These are phyloP conservation scores for Hsuehochloa calcarea DNA, from an alignment of 176 grass and related monocot genomes.

Conservation along the genomic window DNA sequence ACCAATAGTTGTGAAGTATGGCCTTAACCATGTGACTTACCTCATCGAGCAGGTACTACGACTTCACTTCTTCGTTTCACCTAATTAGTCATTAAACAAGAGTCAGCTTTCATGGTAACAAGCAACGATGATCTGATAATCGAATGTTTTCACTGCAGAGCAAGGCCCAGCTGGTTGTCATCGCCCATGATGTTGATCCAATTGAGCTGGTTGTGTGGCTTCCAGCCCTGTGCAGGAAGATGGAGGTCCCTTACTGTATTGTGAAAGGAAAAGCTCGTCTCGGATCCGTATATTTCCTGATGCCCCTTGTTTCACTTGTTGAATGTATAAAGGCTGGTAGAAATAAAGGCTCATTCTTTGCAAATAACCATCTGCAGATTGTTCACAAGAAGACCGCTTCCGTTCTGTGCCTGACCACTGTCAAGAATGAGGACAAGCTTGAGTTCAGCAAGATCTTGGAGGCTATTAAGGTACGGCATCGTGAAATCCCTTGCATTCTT, in stretches of 20 bases:
- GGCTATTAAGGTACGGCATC: slow-evolving; percentile 52
- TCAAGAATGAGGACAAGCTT: slow-evolving; percentile 80
- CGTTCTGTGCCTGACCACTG: slow-evolving; percentile 67
- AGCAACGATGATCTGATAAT: not conserved
- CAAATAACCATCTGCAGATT: slow-evolving; percentile 27
- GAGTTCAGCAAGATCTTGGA: slow-evolving; percentile 85
- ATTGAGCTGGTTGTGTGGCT: slow-evolving; percentile 80
- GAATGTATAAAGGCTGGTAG: not conserved
- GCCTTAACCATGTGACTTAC: slow-evolving; percentile 77
- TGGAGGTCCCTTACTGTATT: slow-evolving; percentile 79
- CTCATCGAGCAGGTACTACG: slow-evolving; percentile 69
- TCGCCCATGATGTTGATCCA: slow-evolving; percentile 71
- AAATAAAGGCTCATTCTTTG: not conserved
- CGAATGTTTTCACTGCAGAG: slow-evolving; percentile 29
- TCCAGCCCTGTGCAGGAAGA: slow-evolving; percentile 73
- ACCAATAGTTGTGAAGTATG: slow-evolving; percentile 80
- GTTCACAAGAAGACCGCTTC: slow-evolving; percentile 77
- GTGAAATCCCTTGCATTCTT: too few species aligned
- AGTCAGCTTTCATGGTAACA: not conserved
- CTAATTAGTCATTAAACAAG: not conserved
- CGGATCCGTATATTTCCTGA: slow-evolving; percentile 43
- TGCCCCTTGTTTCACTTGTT: not conserved
- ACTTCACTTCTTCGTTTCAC: not conserved
- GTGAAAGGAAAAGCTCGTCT: slow-evolving; percentile 72
- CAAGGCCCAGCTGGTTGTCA: slow-evolving; percentile 72